A percentile compares a stretch with the other conserved stretches of the same genome.
phyloP scores from a whole-genome alignment of 805 yeast genomes.

The Isabelozyma pseudorhagii region DNA sequence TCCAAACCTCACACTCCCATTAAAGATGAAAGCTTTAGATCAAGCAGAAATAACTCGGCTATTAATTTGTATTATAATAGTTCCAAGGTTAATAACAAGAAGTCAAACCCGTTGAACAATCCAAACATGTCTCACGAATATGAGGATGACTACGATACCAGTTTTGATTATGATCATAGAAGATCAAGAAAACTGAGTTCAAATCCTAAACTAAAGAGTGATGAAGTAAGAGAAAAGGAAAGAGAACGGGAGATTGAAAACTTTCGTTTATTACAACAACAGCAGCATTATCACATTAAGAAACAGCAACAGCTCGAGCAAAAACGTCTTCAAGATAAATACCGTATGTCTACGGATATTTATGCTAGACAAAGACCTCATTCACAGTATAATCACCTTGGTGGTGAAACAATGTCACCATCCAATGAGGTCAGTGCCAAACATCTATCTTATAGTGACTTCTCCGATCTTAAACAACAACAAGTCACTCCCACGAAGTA shows the following conservation, averaged over 20 bases:
- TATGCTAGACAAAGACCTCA: slow-evolving; percentile 11
- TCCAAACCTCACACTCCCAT: slow-evolving; percentile 8
- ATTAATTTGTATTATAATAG: slow-evolving; percentile 2
- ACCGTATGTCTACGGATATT: slow-evolving; percentile 8
- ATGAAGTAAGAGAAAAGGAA: slow-evolving; percentile 12
- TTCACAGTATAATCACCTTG: slow-evolving; percentile 6
- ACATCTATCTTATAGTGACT: neutral
- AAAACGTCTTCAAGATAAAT: slow-evolving; percentile 9
- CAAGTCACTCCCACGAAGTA: neutral
- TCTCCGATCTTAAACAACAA: neutral
- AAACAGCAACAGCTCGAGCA: slow-evolving; percentile 11
- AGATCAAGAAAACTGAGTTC: neutral
- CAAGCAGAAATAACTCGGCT: slow-evolving; percentile 6
- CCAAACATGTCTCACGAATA: slow-evolving; percentile 13
- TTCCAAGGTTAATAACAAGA: slow-evolving; percentile 9
- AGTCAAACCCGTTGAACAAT: slow-evolving; percentile 2
- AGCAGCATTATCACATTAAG: slow-evolving; percentile 25
- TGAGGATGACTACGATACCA: slow-evolving; percentile 19
- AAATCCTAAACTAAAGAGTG: slow-evolving; percentile 6
- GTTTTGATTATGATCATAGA: slow-evolving; percentile 13
- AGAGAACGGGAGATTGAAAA: slow-evolving; percentile 29
- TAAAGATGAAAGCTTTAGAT: slow-evolving; percentile 6
- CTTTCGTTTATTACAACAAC: slow-evolving; percentile 27
- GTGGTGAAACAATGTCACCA: neutral
- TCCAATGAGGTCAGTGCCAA: neutral